These are phyloP conservation scores for Sergeia podlipaevii DNA, from an alignment of 208 protist genomes.

Conservation along the genomic window DNA sequence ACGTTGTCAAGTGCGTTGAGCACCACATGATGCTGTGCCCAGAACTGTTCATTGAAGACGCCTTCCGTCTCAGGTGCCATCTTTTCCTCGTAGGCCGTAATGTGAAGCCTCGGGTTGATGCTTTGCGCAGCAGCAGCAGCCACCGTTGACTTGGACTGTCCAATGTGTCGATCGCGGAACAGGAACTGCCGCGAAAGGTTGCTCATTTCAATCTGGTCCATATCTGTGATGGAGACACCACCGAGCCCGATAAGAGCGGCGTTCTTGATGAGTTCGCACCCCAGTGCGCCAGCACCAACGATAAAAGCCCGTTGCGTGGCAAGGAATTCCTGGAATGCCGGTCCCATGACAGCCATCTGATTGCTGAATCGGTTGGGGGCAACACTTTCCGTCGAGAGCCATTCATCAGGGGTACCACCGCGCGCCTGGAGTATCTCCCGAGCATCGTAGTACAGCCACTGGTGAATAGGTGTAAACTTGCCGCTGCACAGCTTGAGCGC, in stretches of 20 bases:
- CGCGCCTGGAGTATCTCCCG: slow-evolving; percentile 83
- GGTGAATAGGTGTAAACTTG: slow-evolving; percentile 96
- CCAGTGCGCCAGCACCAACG: slow-evolving; percentile 98
- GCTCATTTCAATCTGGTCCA: slow-evolving; percentile 99
- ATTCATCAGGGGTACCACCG: slow-evolving; percentile 17
- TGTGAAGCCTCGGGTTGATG: slow-evolving; percentile 95
- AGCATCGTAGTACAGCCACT: slow-evolving; percentile 96
- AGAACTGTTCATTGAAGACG: slow-evolving; percentile 97
- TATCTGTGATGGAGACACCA: slow-evolving; percentile 97
- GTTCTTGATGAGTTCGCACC: slow-evolving; percentile 99
- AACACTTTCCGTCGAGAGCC: not conserved
- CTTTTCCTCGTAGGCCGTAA: slow-evolving; percentile 77
- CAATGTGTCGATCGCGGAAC: slow-evolving; percentile 97
- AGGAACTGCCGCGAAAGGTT: slow-evolving; percentile 99
- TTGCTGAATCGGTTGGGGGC: slow-evolving; percentile 87
- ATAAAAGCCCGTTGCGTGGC: slow-evolving; percentile 86
- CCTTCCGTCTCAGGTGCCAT: slow-evolving; percentile 97
- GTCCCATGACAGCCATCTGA: slow-evolving; percentile 96
- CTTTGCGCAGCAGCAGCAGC: slow-evolving; percentile 86
- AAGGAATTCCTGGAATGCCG: slow-evolving; percentile 84
- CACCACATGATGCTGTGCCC: slow-evolving; percentile 90
- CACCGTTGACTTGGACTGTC: slow-evolving; percentile 92
- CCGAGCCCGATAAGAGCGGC: slow-evolving; percentile 98
- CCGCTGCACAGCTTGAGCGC: slow-evolving; percentile 93
- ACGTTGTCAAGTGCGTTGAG: slow-evolving; percentile 99